Evolutionary conservation across 345 rosid genomes (phyloP), one percentile per base, ranked within the genome.

Genomic region (Luvunga scandens): DNA sequence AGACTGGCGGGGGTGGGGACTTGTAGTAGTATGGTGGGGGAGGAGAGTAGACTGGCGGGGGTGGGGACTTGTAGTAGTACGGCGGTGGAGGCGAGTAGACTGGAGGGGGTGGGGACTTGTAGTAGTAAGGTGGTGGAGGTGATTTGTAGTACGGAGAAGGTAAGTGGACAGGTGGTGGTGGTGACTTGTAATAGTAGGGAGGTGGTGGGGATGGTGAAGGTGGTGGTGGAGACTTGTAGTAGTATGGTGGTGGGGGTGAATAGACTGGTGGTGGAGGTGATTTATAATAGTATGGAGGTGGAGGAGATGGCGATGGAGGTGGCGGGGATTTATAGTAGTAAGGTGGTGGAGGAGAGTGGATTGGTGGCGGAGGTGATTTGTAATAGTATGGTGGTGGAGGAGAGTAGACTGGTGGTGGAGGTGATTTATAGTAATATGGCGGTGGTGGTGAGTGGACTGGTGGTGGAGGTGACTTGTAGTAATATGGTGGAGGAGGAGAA

Each of bases 321-420:
- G 92, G 92, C 8, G 92, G 91, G 0, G 92, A 89, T 0, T 85
- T 84, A 42, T 89, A 89, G 27, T 73, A 67, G 25, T 87, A 85
- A 0, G 87, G 86, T 0, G 87, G 86, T 0, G 88, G 83, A 0
- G 85, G 87, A 0, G 87, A 86, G 0, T 75, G 66, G 0, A 71
- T 65, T 0, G 90, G 90, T 0, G 90, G 90, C 0, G 90, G 88
- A 0, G 88, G 90, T 0, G 89, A 84, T 0, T 79, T 72, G 28
- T 87, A 84, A 4, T 87, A 78, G 48, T 86, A 84, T 0, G 86
- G 87, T 0, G 84, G 84, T 0, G 85, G 85, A 0, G 87, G 84
- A 0, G 83, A 83, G 0, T 73, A 66, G 0, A 69, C 59, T 0
- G 90, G 88, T 0, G 91, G 89, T 0, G 91, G 91, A 9, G 90